Evolutionary conservation across 192 early-diverging fungal genomes (phyloP).

Genomic region (Dimargaris xerosporica): DNA sequence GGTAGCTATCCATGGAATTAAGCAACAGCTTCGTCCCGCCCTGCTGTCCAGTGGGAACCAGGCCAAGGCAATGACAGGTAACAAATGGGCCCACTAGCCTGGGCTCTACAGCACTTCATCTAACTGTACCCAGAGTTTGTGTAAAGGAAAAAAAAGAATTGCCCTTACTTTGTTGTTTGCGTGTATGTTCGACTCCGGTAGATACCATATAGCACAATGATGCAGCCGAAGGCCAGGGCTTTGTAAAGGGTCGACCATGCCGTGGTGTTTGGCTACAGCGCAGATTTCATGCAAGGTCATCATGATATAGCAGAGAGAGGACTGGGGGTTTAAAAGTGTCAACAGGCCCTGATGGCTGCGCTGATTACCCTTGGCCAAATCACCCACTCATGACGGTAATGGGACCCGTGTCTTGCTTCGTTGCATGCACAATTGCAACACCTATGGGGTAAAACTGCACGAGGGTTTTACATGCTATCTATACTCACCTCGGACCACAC

Average conservation of each 20-base stretch:
- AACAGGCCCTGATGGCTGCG: background rate
- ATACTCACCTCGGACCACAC: no score
- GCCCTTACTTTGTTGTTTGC: background rate
- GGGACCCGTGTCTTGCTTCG: background rate
- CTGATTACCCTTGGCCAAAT: background rate
- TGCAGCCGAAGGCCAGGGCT: background rate
- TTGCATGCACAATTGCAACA: background rate
- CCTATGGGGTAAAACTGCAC: no score
- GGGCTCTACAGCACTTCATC: no score
- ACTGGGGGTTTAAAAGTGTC: background rate
- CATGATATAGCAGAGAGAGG: background rate
- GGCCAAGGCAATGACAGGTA: no score
- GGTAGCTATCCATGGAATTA: no score
- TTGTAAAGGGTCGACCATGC: constrained; percentile 4
- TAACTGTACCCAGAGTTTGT: no score
- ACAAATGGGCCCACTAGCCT: no score
- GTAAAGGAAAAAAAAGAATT: no score
- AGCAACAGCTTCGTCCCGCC: no score
- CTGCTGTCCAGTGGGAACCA: no score
- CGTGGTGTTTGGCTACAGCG: background rate
- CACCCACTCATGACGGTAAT: background rate
- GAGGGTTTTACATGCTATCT: no score
- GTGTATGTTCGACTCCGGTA: constrained; percentile 9
- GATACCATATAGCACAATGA: background rate
- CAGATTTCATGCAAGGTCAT: no score